These are phyloP conservation scores for Licmophora abbreviata DNA, from an alignment of 108 stramenopile species.

Conservation along the genomic window DNA sequence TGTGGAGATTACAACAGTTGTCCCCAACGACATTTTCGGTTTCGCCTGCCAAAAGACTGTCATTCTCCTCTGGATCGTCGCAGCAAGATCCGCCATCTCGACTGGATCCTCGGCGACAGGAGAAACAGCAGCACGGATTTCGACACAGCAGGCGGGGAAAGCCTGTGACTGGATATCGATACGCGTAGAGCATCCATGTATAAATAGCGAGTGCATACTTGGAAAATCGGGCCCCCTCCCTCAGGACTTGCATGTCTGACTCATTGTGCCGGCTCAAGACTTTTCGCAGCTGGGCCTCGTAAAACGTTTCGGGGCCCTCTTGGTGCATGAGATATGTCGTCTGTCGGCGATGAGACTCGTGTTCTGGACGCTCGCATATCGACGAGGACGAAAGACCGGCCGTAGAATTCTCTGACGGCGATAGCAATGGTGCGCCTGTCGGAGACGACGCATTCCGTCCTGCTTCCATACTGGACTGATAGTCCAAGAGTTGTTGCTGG, in stretches of 20 bases:
- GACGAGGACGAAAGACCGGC: not conserved
- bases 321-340: not conserved
- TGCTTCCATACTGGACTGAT: not conserved
- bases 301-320: not conserved
- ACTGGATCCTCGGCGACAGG: not conserved
- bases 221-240: conserved; percentile 84
- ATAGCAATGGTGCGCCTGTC: not conserved
- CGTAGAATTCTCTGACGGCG: conserved; percentile 2
- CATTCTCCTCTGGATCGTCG: conserved; percentile 4
- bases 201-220: conserved; percentile 81
- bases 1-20: conserved; percentile 67
- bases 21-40: conserved; percentile 39
- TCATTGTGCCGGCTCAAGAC: conserved; percentile 53
- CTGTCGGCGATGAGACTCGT: conserved; percentile 1
- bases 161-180: conserved; percentile 73
- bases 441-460: not conserved
- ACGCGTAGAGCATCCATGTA: conserved; percentile 84
- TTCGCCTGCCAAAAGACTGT: not conserved
- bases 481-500: not conserved
- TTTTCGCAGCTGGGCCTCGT: conserved; percentile 21
- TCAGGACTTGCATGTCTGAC: conserved; percentile 36
- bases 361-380: not conserved
- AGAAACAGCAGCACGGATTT: not conserved
- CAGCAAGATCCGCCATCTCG: not conserved
- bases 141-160: conserved; percentile 41